phyloP scores from a whole-genome alignment of 148 eudicot genomes.

The Agrostemma githago region DNA sequence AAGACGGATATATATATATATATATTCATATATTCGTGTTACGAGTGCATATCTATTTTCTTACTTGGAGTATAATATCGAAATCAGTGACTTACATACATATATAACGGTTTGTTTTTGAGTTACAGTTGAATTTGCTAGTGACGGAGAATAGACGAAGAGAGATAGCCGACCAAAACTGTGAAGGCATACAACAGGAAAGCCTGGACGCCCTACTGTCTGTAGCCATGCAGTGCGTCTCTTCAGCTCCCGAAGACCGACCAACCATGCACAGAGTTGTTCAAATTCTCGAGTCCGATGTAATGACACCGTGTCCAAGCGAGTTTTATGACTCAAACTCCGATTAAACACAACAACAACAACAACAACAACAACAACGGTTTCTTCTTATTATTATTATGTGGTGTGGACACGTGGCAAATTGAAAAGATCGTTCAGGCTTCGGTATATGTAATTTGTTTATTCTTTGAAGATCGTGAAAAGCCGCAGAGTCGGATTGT shows the following conservation, averaged over 20 bases:
- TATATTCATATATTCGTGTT: too few relatives aligned
- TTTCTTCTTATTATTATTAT: too few relatives aligned
- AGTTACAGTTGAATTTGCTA: slow-evolving; percentile 72
- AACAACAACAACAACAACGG: slow-evolving; percentile 2
- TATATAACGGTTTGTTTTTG: neutral
- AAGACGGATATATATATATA: too few relatives aligned
- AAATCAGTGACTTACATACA: neutral
- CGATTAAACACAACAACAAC: slow-evolving; percentile 34
- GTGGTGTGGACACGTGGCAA: neutral
- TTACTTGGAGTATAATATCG: too few relatives aligned
- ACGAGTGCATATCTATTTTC: too few relatives aligned
- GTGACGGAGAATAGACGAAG: slow-evolving; percentile 68
- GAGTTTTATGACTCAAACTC: slow-evolving; percentile 89
- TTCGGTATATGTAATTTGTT: slow-evolving; percentile 19
- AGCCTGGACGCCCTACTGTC: slow-evolving; percentile 79
- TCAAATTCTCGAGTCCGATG: slow-evolving; percentile 89
- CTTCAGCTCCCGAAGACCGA: slow-evolving; percentile 87
- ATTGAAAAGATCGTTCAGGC: slow-evolving; percentile 1
- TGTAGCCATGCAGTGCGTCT: slow-evolving; percentile 77
- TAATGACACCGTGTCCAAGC: slow-evolving; percentile 97
- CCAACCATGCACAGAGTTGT: slow-evolving; percentile 97
- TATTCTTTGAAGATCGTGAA: slow-evolving; percentile 26
- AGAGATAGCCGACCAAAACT: slow-evolving; percentile 73
- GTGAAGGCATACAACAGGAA: slow-evolving; percentile 79
- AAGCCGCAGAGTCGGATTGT: slow-evolving; percentile 3